phyloP scores from a whole-genome alignment of 1,284 basidiomycete species.

The Peniophora sp. region DNA sequence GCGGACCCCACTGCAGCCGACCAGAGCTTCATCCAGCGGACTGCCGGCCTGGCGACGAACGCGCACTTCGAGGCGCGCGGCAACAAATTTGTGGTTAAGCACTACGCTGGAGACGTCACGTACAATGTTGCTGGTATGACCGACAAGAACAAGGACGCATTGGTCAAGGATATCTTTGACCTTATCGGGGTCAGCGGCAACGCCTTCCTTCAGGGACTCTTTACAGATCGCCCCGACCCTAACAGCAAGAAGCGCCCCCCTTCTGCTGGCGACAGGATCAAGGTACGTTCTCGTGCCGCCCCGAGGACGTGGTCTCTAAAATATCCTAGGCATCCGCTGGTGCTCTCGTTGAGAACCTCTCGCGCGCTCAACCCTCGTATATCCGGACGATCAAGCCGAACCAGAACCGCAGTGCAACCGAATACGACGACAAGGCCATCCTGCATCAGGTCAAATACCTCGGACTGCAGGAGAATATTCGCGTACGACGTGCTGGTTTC shows the following conservation, averaged over 20 bases:
- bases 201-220: conserved; percentile 81
- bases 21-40: conserved; percentile 93
- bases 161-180: conserved; percentile 93
- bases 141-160: conserved; percentile 98
- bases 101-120: conserved; percentile 98
- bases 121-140: conserved; percentile 98
- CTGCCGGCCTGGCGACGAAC: conserved; percentile 74
- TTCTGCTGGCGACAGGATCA: conserved; percentile 97
- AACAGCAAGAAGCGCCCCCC: conserved; percentile 98
- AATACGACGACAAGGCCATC: conserved; percentile 93
- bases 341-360: conserved; percentile 92
- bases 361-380: conserved; percentile 96
- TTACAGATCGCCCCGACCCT: conserved; percentile 93
- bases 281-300: conserved; percentile 37
- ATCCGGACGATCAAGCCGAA: conserved; percentile 99
- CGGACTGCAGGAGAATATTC: conserved; percentile 97
- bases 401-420: conserved; percentile 87
- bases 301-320: conserved; percentile 3
- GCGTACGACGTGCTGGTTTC: conserved; percentile 94
- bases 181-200: conserved; percentile 79
- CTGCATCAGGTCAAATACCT: conserved; percentile 99
- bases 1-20: conserved; percentile 96
- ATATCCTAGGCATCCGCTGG: conserved; percentile 70
- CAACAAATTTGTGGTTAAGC: conserved; percentile 83
- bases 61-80: conserved; percentile 92